A percentile compares a stretch with the other conserved stretches of the same genome.
These are phyloP conservation scores for Craterostigma plantagineum DNA, from an alignment of 257 asterid genomes.

Conservation along the genomic window DNA sequence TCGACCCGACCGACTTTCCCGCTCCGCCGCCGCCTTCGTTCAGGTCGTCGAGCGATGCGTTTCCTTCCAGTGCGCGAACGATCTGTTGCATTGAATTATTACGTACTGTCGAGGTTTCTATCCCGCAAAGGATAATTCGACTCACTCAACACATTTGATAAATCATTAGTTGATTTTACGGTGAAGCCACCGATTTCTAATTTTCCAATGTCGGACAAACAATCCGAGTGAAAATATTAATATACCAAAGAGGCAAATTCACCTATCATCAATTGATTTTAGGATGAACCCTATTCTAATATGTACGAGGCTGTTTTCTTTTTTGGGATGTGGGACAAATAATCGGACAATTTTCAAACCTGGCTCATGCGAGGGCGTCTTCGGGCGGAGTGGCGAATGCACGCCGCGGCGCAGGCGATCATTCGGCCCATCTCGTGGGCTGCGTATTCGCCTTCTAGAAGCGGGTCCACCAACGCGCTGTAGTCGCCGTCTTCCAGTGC, in stretches of 20 bases:
- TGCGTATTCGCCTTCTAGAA: conserved; percentile 21
- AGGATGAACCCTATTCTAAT: no score
- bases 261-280: no score
- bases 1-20: conserved; percentile 2
- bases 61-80: conserved; percentile 45
- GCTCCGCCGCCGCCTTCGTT: conserved; percentile 14
- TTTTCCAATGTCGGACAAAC: no score
- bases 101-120: no score
- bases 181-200: no score
- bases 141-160: no score
- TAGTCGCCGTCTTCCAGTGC: conserved; percentile 37
- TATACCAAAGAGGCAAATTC: no score
- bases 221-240: no score
- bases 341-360: no score
- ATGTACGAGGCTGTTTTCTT: no score
- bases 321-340: neutral
- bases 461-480: conserved; percentile 26
- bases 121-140: no score
- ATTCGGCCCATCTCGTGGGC: conserved; percentile 32
- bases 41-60: conserved; percentile 39
- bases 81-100: conserved; percentile 12
- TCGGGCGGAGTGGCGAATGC: conserved; percentile 51
- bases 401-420: conserved; percentile 36
- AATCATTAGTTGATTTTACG: no score
- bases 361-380: conserved; percentile 68